A percentile compares a stretch with the other conserved stretches of the same genome.
These are phyloP conservation scores for Canariomyces notabilis DNA, from an alignment of 2,329 filamentous ascomycete species.

Conservation along the genomic window DNA sequence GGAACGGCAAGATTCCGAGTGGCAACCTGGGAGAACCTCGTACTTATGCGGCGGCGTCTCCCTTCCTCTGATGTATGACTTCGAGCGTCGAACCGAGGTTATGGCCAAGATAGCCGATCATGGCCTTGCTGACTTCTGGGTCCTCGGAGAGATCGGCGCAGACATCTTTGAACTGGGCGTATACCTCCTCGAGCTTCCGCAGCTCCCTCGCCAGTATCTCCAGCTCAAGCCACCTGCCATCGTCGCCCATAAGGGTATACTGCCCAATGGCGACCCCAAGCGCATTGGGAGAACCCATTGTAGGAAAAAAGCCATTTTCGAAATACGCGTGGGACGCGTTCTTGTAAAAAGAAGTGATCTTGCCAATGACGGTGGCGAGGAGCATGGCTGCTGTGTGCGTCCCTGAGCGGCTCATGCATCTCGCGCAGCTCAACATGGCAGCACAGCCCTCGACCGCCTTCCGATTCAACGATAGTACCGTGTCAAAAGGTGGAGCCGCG, in stretches of 20 bases:
- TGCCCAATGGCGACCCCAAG: constrained; percentile 40
- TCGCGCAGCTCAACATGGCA: constrained; percentile 41
- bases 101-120: constrained; percentile 42
- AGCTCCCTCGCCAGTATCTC: constrained; percentile 46
- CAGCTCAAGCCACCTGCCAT: constrained; percentile 43
- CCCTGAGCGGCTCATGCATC: constrained; percentile 41
- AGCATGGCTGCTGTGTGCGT: constrained; percentile 45
- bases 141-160: constrained; percentile 38
- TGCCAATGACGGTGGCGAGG: constrained; percentile 44
- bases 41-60: constrained; percentile 13
- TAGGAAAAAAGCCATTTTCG: constrained; percentile 26
- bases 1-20: too few species aligned
- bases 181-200: constrained; percentile 43
- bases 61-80: constrained; percentile 33
- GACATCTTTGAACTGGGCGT: constrained; percentile 40
- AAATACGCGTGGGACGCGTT: constrained; percentile 38
- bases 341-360: constrained; percentile 44
- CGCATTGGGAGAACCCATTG: constrained; percentile 14
- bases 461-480: constrained; percentile 41
- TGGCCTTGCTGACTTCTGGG: constrained; percentile 39
- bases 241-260: constrained; percentile 42
- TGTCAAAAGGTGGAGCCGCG: constrained; percentile 37
- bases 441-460: constrained; percentile 46
- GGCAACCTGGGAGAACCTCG: too few species aligned
- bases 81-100: constrained; percentile 40